Percentiles rank a stretch among this genome's conserved stretches.
Evolutionary conservation across 768 basidiomycete species (phyloP).

Genomic region (Crepidotus variabilis): DNA sequence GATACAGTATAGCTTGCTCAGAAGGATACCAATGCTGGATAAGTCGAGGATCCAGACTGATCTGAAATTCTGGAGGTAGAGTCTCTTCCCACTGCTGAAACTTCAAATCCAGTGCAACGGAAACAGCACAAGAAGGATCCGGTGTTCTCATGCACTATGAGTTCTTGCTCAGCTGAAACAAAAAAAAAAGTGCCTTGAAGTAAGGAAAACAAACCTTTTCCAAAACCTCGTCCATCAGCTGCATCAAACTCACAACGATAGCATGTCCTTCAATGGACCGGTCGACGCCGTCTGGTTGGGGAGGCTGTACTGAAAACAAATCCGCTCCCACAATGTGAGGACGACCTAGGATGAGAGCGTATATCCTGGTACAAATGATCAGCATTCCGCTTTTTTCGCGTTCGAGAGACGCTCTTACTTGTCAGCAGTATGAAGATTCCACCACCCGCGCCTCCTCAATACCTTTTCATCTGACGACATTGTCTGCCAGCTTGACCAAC

Average conservation of each 20-base stretch:
- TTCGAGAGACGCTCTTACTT: conserved; percentile 28
- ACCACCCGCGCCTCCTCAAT: conserved; percentile 40
- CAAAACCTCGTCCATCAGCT: conserved; percentile 36
- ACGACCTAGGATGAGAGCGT: conserved; percentile 38
- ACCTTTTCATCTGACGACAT: conserved; percentile 40
- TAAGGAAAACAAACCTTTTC: conserved; percentile 30
- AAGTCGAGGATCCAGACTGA: conserved; percentile 22
- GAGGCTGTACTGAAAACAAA: conserved; percentile 30
- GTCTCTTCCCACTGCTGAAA: conserved; percentile 40
- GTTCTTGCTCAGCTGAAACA: not conserved
- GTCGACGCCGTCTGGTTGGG: conserved; percentile 29
- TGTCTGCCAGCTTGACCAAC: conserved; percentile 36
- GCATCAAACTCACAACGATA: conserved; percentile 32
- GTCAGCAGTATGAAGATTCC: conserved; percentile 39
- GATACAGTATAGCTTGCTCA: conserved; percentile 29
- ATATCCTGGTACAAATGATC: not conserved
- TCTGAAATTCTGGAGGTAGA: conserved; percentile 37
- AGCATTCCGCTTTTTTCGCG: conserved; percentile 7
- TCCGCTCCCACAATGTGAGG: conserved; percentile 39
- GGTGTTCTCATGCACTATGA: not conserved
- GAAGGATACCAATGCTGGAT: conserved; percentile 22
- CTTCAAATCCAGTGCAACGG: conserved; percentile 39
- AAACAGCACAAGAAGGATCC: conserved; percentile 24
- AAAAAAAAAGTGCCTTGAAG: not conserved
- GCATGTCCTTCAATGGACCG: conserved; percentile 33